phyloP scores from a whole-genome alignment of 2,329 filamentous ascomycete species.

The Botrytis deweyae region DNA sequence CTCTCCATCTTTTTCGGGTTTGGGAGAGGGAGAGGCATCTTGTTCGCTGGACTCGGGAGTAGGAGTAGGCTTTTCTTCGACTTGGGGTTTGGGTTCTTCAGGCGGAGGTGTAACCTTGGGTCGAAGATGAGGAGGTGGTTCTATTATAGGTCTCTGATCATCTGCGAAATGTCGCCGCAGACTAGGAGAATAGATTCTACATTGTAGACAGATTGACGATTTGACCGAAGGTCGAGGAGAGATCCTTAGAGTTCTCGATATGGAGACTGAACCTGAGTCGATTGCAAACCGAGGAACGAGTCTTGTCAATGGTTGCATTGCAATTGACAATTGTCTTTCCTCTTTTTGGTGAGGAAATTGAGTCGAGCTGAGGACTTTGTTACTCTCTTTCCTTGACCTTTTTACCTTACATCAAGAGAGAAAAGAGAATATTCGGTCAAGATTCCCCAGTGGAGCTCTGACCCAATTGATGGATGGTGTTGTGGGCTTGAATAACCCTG shows the following conservation, averaged over 20 bases:
- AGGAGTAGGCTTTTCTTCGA: background rate
- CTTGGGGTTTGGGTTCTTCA: conserved; percentile 20
- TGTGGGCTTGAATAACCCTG: background rate
- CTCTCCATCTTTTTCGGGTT: conserved; percentile 31
- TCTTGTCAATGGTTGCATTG: conserved; percentile 38
- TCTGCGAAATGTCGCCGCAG: conserved; percentile 38
- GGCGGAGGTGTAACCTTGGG: conserved; percentile 17
- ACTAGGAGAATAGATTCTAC: conserved; percentile 42
- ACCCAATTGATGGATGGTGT: conserved; percentile 15
- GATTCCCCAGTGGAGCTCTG: conserved; percentile 13
- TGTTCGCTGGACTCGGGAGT: background rate
- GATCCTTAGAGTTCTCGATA: conserved; percentile 28
- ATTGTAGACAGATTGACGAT: conserved; percentile 45
- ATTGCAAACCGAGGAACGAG: conserved; percentile 36
- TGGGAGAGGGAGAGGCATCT: conserved; percentile 12
- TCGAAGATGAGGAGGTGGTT: conserved; percentile 15
- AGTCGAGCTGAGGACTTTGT: conserved; percentile 13
- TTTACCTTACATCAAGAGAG: background rate
- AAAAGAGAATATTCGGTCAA: conserved; percentile 2
- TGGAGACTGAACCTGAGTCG: conserved; percentile 32
- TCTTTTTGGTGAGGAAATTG: background rate
- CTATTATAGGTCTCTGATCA: conserved; percentile 24
- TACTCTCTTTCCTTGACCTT: background rate
- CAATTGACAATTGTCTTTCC: conserved; percentile 22
- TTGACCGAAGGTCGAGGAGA: conserved; percentile 30